Base-by-base conservation (phyloP, 129 eudicot genomes). In the Artemisia argyi region DNA sequence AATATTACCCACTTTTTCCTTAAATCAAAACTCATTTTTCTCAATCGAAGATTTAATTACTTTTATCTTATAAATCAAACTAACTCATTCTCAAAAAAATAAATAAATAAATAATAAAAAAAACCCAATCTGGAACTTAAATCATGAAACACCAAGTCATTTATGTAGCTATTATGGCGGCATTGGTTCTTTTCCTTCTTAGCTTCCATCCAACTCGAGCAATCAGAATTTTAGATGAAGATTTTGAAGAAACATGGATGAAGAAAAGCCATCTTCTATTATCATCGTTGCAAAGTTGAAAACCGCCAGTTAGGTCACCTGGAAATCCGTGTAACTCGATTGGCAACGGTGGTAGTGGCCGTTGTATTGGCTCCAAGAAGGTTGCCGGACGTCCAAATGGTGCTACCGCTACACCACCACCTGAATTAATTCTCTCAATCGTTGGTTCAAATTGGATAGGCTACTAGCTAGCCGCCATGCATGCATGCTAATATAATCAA, bases 181-280 rank as follows among this genome's bases (percentile, higher is more conserved):
- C 39, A 46, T 2, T 79, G 50, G 61, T 49, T 61, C 13, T 75
- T 55, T 61, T 52, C 10, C 50, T 79, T 12, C 19, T 73, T 13
- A 60, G 72, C 64, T 58, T 14, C 15, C 42, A 19, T 52, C 75
- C 83, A 35, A 59, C 4, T 11, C 71, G 11, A 67, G 79, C 76
- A 26, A 28, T 75, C 56, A 73, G 79, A 53, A 67, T 84, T 61
- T 60, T 84, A 11, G 54, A 81, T 48, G 85, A 61, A 61, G 78
- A 78, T 10, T 61, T 70, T n/a, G 72, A 74, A 69, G 68, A 70
- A 52, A 14, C 58, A 30, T 75, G 80, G 75, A 71, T 56, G 71
- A 78, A 72, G 13, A 65, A 56, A 53, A 70, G 54, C 17, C 28
- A 42, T 61, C 56, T 79, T 11, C 58, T 76, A 17, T 20, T 83